Conservation (phyloP, 2,329 filamentous ascomycete genomes). For the Apiospora saccharicola region DNA sequence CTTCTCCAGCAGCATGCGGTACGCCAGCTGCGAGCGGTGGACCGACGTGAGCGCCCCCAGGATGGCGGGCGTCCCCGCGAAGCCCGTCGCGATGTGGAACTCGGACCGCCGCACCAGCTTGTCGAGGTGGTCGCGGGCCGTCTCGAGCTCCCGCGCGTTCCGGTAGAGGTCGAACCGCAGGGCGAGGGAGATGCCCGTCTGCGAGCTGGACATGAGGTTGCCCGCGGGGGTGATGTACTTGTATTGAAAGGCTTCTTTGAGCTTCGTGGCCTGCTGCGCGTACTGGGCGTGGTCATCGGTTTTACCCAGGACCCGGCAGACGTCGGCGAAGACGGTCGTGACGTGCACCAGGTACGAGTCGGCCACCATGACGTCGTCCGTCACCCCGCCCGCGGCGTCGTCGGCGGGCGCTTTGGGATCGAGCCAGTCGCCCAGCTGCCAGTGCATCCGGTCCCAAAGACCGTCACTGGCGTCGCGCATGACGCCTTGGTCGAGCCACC, state of each 20-base stretch:
- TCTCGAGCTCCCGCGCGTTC: slow-evolving; percentile 29
- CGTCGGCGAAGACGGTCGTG: slow-evolving; percentile 39
- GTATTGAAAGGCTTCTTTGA: slow-evolving; percentile 33
- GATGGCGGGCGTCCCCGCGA: slow-evolving; percentile 52
- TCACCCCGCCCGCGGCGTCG: slow-evolving; percentile 42
- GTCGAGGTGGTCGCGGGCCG: slow-evolving; percentile 40
- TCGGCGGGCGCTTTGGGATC: slow-evolving; percentile 47
- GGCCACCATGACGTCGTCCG: slow-evolving; percentile 45
- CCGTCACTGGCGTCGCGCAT: slow-evolving; percentile 35
- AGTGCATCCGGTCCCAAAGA: slow-evolving; percentile 44
- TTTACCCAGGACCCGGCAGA: slow-evolving; percentile 36
- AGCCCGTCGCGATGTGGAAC: slow-evolving; percentile 50
- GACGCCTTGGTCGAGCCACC: slow-evolving; percentile 41
- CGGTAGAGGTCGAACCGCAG: slow-evolving; percentile 48
- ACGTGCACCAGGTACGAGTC: slow-evolving; percentile 48
- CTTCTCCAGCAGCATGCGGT: slow-evolving; percentile 48
- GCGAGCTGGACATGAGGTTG: slow-evolving; percentile 45
- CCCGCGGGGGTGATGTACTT: slow-evolving; percentile 33
- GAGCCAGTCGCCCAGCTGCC: slow-evolving; percentile 51
- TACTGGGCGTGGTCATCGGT: slow-evolving; percentile 34
- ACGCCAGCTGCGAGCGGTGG: slow-evolving; percentile 45
- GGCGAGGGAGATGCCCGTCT: slow-evolving; percentile 49
- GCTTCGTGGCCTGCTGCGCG: slow-evolving; percentile 23
- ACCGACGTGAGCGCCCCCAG: slow-evolving; percentile 42
- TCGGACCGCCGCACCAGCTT: slow-evolving; percentile 43